Percentiles rank a stretch among this genome's conserved stretches.
phyloP scores from a whole-genome alignment of 1,284 basidiomycete genomes.

The Ustilago sp. region DNA sequence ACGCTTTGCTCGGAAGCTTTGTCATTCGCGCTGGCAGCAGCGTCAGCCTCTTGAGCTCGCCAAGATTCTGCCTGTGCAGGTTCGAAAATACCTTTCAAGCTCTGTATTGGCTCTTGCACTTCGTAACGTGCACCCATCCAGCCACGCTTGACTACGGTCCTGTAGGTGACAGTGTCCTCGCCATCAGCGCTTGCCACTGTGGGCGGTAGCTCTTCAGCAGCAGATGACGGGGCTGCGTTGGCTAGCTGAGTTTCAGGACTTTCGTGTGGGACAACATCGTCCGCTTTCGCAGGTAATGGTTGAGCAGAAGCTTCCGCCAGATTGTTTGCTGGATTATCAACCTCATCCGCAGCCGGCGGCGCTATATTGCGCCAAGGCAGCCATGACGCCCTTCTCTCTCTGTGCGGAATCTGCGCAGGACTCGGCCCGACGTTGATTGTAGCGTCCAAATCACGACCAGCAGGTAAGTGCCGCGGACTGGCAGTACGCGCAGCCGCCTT shows the following conservation, averaged over 20 bases:
- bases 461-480: conserved; percentile 4
- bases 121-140: conserved; percentile 50
- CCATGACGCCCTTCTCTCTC: conserved; percentile 37
- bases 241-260: background rate
- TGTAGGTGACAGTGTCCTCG: conserved; percentile 31
- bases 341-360: background rate
- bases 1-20: background rate
- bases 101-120: conserved; percentile 34
- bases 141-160: conserved; percentile 46
- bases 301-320: background rate
- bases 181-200: background rate
- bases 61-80: background rate
- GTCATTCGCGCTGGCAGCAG: background rate
- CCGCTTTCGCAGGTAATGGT: conserved; percentile 1
- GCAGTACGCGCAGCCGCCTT: background rate
- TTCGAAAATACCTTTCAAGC: conserved; percentile 13
- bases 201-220: background rate
- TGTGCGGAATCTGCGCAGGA: background rate
- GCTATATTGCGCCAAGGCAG: conserved; percentile 45
- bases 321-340: background rate
- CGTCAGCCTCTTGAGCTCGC: background rate
- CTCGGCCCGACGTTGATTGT: conserved; percentile 22
- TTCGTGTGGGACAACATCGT: background rate
- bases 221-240: background rate
- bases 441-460: conserved; percentile 24